A percentile compares a stretch with the other conserved stretches of the same genome.
phyloP scores from a whole-genome alignment of 257 asterid species.

The Jacaranda mimosifolia region DNA sequence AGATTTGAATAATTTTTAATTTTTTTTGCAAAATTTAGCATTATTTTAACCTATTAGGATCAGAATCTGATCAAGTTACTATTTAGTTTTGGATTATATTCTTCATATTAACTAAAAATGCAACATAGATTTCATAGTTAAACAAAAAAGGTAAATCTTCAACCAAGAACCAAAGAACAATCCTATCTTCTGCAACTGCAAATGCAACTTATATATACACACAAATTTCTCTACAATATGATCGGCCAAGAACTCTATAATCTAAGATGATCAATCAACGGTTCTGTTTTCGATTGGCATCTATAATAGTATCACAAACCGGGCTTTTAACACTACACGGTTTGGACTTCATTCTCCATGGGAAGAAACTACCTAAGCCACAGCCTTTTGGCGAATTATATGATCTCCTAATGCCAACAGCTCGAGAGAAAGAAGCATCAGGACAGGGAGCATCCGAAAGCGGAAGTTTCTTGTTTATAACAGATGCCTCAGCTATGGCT shows the following conservation, averaged over 20 bases:
- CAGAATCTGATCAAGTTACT: neutral
- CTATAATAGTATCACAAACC: slow-evolving; percentile 52
- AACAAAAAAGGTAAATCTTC: neutral
- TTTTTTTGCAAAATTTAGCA: too few relatives aligned
- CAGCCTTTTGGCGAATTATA: slow-evolving; percentile 58
- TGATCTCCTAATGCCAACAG: slow-evolving; percentile 44
- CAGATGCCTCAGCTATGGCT: slow-evolving; percentile 75
- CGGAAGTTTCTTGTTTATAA: slow-evolving; percentile 40
- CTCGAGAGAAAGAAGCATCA: slow-evolving; percentile 41
- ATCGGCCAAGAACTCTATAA: neutral
- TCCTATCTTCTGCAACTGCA: too few relatives aligned
- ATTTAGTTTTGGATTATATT: too few relatives aligned
- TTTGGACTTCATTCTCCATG: slow-evolving; percentile 70
- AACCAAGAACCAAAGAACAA: neutral
- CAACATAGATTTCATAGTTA: neutral
- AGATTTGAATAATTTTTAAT: too few relatives aligned
- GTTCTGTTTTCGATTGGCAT: slow-evolving; percentile 40
- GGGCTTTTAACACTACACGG: slow-evolving; percentile 67
- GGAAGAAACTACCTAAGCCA: slow-evolving; percentile 62
- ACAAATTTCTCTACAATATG: slow-evolving; percentile 15
- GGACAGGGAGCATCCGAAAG: slow-evolving; percentile 17
- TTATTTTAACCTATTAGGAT: neutral
- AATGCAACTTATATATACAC: neutral
- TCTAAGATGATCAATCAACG: slow-evolving; percentile 13
- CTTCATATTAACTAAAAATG: neutral